A percentile compares a stretch with the other conserved stretches of the same genome.
These are phyloP conservation scores for Suillus tomentosus DNA, from an alignment of 768 basidiomycete genomes.

Conservation along the genomic window DNA sequence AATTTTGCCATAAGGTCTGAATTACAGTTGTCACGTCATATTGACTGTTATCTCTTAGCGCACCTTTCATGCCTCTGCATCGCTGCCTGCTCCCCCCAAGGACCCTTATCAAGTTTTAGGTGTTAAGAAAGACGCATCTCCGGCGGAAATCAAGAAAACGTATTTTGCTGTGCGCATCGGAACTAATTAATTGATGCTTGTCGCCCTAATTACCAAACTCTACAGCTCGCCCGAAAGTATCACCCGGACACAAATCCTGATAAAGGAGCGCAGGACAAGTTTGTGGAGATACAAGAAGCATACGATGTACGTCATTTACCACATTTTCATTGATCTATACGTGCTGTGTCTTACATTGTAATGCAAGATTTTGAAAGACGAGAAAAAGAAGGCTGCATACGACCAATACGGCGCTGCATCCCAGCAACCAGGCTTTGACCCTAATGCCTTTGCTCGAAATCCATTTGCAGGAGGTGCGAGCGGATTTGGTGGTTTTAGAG, in stretches of 20 bases:
- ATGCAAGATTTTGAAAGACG: slow-evolving; percentile 85
- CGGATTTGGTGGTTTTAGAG: slow-evolving; percentile 74
- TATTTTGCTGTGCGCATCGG: slow-evolving; percentile 81
- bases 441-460: slow-evolving; percentile 71
- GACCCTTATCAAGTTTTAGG: slow-evolving; percentile 94
- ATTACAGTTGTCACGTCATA: slow-evolving; percentile 18
- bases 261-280: slow-evolving; percentile 86
- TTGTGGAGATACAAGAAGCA: slow-evolving; percentile 94
- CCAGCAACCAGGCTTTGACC: slow-evolving; percentile 92
- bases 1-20: slow-evolving; percentile 42
- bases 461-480: slow-evolving; percentile 51
- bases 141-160: slow-evolving; percentile 93
- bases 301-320: slow-evolving; percentile 74
- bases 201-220: slow-evolving; percentile 19
- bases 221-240: slow-evolving; percentile 93
- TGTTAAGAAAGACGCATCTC: slow-evolving; percentile 76
- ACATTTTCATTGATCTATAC: slow-evolving; percentile 17
- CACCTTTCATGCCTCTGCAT: slow-evolving; percentile 68
- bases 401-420: slow-evolving; percentile 94
- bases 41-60: slow-evolving; percentile 52
- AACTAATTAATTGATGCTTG: slow-evolving; percentile 20
- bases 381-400: slow-evolving; percentile 87
- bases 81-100: slow-evolving; percentile 55
- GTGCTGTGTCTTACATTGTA: slow-evolving; percentile 21
- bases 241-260: slow-evolving; percentile 98